Percentiles rank a stretch among this genome's conserved stretches.
phyloP scores from a whole-genome alignment of 1,284 basidiomycete genomes.

The Cryptococcus maquisensis region DNA sequence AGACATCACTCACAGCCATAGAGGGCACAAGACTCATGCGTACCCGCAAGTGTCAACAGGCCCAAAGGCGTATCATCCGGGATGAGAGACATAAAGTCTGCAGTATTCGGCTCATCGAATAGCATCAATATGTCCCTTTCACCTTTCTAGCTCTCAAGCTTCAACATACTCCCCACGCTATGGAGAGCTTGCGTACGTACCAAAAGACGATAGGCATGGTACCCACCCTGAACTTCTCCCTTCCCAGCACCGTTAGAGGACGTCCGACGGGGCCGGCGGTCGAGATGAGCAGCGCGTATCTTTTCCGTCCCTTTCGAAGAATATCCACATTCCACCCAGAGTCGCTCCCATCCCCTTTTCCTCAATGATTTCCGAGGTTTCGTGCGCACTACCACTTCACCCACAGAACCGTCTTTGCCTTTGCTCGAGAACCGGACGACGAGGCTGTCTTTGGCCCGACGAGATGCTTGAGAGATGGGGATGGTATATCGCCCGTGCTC shows the following conservation, averaged over 20 bases:
- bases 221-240: background rate
- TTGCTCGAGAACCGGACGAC: no score
- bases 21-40: constrained; percentile 43
- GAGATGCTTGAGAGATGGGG: no score
- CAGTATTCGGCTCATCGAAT: constrained; percentile 12
- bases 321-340: constrained; percentile 1
- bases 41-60: constrained; percentile 68
- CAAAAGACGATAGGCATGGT: constrained; percentile 9
- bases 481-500: no score
- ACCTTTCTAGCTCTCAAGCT: background rate
- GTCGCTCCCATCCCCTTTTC: constrained; percentile 7
- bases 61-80: constrained; percentile 64
- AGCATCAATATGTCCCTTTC: constrained; percentile 14
- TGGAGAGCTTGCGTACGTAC: constrained; percentile 3
- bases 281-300: no score
- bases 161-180: background rate
- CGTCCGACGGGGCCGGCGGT: no score
- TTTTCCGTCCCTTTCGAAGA: background rate
- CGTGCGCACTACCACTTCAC: background rate
- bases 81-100: constrained; percentile 45
- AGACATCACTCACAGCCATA: constrained; percentile 26
- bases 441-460: no score
- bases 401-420: background rate
- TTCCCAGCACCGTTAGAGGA: background rate
- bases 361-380: background rate